phyloP scores from a whole-genome alignment of 208 protist species.

The Leishmania arabica region DNA sequence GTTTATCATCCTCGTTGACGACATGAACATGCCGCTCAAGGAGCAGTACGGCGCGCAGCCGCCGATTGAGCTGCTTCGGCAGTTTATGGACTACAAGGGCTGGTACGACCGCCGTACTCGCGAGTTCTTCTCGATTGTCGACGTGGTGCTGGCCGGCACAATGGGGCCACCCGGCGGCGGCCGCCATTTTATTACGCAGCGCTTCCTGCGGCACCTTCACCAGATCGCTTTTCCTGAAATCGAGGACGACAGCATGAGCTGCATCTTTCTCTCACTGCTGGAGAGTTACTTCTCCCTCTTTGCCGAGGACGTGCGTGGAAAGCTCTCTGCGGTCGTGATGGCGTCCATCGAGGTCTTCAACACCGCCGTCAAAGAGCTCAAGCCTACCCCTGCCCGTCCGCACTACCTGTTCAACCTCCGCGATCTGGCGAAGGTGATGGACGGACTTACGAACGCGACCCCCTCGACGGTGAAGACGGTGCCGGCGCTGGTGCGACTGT shows the following conservation, averaged over 20 bases:
- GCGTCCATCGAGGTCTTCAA: slow-evolving; percentile 97
- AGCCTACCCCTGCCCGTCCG: slow-evolving; percentile 97
- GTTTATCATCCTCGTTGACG: slow-evolving; percentile 98
- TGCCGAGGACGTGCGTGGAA: slow-evolving; percentile 76
- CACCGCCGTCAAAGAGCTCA: slow-evolving; percentile 91
- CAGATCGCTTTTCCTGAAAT: slow-evolving; percentile 97
- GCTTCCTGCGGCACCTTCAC: slow-evolving; percentile 98
- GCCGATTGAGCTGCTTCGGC: slow-evolving; percentile 98
- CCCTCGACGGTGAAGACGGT: slow-evolving; percentile 57
- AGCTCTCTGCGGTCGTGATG: slow-evolving; percentile 78
- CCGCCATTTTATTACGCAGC: slow-evolving; percentile 94
- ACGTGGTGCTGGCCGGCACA: slow-evolving; percentile 93
- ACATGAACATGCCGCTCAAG: slow-evolving; percentile 98
- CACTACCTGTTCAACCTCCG: slow-evolving; percentile 99
- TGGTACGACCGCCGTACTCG: slow-evolving; percentile 97
- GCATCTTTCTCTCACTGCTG: slow-evolving; percentile 97
- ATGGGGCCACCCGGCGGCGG: slow-evolving; percentile 98
- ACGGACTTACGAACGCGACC: slow-evolving; percentile 93
- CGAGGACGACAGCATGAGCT: slow-evolving; percentile 93
- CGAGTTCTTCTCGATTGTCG: slow-evolving; percentile 96
- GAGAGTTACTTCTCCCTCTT: slow-evolving; percentile 92
- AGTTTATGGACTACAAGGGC: slow-evolving; percentile 98
- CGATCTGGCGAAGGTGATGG: slow-evolving; percentile 97
- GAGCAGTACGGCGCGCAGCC: slow-evolving; percentile 99
- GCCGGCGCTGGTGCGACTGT: slow-evolving; percentile 86